phyloP scores from a whole-genome alignment of 352 stramenopile genomes.

The Globisporangium splendens region DNA sequence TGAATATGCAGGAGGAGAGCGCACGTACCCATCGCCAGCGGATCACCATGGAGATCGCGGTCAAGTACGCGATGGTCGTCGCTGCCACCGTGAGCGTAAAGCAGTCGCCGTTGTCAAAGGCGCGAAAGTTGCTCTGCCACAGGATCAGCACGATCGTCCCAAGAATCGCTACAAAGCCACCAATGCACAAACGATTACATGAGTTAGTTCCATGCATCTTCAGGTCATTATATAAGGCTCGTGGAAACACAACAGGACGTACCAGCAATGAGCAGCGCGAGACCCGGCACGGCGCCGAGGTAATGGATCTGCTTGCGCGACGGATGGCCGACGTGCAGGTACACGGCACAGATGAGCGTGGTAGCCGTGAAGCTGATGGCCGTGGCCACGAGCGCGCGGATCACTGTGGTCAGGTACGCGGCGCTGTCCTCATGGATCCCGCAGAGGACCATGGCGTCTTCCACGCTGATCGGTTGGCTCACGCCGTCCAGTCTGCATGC shows the following conservation, averaged over 20 bases:
- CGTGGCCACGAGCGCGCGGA: conserved; percentile 42
- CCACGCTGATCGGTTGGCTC: conserved; percentile 13
- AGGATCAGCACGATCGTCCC: conserved; percentile 37
- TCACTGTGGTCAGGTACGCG: conserved; percentile 24
- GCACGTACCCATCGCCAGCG: conserved; percentile 67
- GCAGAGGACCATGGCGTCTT: conserved; percentile 30
- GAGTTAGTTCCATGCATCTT: background rate
- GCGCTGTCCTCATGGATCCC: conserved; percentile 19
- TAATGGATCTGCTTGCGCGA: conserved; percentile 55
- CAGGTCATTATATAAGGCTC: no score
- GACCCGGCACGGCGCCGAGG: conserved; percentile 48
- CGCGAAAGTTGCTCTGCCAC: conserved; percentile 53
- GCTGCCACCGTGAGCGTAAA: conserved; percentile 62
- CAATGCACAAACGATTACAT: background rate
- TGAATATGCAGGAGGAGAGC: background rate
- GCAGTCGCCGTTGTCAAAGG: conserved; percentile 73
- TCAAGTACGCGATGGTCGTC: conserved; percentile 61
- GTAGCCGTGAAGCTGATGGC: conserved; percentile 42
- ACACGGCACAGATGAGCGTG: conserved; percentile 43
- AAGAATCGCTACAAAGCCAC: conserved; percentile 30
- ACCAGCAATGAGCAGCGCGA: conserved; percentile 50
- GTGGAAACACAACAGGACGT: background rate
- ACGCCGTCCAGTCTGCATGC: conserved; percentile 9
- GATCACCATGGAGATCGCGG: conserved; percentile 69
- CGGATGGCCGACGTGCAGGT: conserved; percentile 65